Base-by-base conservation (phyloP, 78 protist genomes). In the Guillardia theta region DNA sequence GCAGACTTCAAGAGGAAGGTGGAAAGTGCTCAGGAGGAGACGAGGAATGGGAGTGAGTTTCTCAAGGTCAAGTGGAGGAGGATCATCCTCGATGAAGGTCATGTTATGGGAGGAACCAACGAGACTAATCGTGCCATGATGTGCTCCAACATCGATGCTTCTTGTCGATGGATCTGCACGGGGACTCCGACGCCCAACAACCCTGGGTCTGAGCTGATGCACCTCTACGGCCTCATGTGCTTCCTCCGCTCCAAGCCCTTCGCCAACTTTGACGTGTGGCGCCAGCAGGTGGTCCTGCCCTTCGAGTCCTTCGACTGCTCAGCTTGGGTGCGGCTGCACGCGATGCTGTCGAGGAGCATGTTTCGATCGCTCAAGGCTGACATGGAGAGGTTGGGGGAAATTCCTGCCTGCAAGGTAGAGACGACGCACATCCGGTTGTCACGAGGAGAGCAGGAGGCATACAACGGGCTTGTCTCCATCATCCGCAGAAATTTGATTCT, bases 111-210 rank as follows among this genome's bases (percentile, higher is more conserved):
- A 36, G 18, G 41, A 10, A 24, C 50, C 24, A 18, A 27, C 90
- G 90, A 78, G 37, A 43, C 44, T 36, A 78, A 78, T 30, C 90
- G 90, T n/a, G 90, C 90, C 33, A 46, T 78, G 53, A 78, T 78
- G 90, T 43, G 45, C 90, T 10, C 10, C 30, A 15, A 5, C 43
- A 12, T 78, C 33, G 53, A 78, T 18, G 90, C 90, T 1, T 45
- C 19, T 18, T 45, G 53, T 1, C 45, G 48, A 3, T 78, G 90
- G 90, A 43, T 78, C 45, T 78, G 90, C 8, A 78, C 90, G 22
- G 90, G 90, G 18, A 78, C 90, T 4, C 90, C 90, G 47, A 19
- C 90, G 48, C 90, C 90, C 33, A 78, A 50, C 8, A 37, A 46
- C 37, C 90, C 45, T 27, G 18, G 53, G 24, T 37, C 90, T 0